phyloP scores from a whole-genome alignment of 1,284 basidiomycete genomes.

The Cryptococcus sp. region DNA sequence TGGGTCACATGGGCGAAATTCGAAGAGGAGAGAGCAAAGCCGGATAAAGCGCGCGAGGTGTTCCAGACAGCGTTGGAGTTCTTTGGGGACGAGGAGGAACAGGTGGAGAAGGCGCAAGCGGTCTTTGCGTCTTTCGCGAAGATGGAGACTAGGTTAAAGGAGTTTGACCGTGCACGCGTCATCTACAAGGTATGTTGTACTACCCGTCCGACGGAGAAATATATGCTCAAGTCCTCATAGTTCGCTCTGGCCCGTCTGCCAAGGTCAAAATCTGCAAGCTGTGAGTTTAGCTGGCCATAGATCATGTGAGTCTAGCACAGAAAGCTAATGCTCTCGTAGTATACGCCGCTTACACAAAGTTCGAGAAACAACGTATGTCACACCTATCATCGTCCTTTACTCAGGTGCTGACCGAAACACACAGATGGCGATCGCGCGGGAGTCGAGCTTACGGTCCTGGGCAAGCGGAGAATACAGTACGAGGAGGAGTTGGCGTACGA shows the following conservation, averaged over 20 bases:
- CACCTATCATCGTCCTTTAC: not conserved
- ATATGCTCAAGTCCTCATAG: slow-evolving; percentile 52
- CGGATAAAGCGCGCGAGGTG: slow-evolving; percentile 91
- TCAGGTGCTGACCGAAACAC: not conserved
- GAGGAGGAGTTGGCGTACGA: slow-evolving; percentile 90
- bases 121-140: slow-evolving; percentile 96
- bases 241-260: slow-evolving; percentile 91
- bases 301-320: not conserved
- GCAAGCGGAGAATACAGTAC: slow-evolving; percentile 95
- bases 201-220: slow-evolving; percentile 38
- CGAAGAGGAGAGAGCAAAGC: slow-evolving; percentile 83
- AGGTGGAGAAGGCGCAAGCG: slow-evolving; percentile 94
- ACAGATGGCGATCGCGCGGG: slow-evolving; percentile 78
- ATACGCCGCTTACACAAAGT: slow-evolving; percentile 87
- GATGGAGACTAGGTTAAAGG: slow-evolving; percentile 95
- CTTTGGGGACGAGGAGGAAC: slow-evolving; percentile 95
- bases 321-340: slow-evolving; percentile 25
- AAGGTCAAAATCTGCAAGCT: slow-evolving; percentile 76
- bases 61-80: slow-evolving; percentile 97
- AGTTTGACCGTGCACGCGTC: slow-evolving; percentile 92
- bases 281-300: slow-evolving; percentile 26
- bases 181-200: slow-evolving; percentile 78
- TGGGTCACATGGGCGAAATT: slow-evolving; percentile 98
- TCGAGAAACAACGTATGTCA: slow-evolving; percentile 82
- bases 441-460: slow-evolving; percentile 90